Base-by-base conservation (phyloP, 805 yeast genomes). In the Candida argentea region DNA sequence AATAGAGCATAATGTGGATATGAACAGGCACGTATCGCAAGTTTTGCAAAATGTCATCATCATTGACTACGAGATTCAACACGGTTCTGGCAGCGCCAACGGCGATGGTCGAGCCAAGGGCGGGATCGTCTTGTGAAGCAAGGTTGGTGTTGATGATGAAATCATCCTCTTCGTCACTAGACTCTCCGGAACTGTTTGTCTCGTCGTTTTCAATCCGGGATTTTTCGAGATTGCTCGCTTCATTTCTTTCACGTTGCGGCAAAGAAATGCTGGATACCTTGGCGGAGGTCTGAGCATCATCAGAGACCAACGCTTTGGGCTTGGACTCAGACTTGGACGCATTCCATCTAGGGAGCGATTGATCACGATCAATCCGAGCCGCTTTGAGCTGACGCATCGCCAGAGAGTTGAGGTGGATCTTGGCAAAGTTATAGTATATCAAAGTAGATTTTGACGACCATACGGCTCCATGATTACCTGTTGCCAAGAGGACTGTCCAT, bases 401-500 rank as follows among this genome's bases (percentile, higher is more conserved):
- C 4, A 56, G 32, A 11, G 70, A 73, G 44, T 77, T 77, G 18
- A 77, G 70, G 44, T 76, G 79, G 80, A 77, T 73, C 42, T 76
- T 73, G 19, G 86, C 86, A 57, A 76, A 77, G 42, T 77, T 76
- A 43, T 77, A 77, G 43, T 77, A 78, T 24, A 77, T 70, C 33
- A 77, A 55, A 0, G 84, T 76, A 1, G 81, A 73, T 40, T 77
- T 77, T 1, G 80, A 67, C 6, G 80, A 70, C 86, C 86, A 77
- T 7, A 62, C 65, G 0, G 64, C 52, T 2, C 66, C 66, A 21
- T 74, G 70, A 27, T 63, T 64, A 26, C 71, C 63, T 1, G 82
- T 80, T 3, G 80, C 70, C 13, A 77, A 51, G 22, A 76, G 48
- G 7, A 78, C 81, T 0, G 86, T 74, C 86, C 86, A 77, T 13